phyloP scores from a whole-genome alignment of 495 filamentous ascomycete species.

The Annulohypoxylon maeteangense region DNA sequence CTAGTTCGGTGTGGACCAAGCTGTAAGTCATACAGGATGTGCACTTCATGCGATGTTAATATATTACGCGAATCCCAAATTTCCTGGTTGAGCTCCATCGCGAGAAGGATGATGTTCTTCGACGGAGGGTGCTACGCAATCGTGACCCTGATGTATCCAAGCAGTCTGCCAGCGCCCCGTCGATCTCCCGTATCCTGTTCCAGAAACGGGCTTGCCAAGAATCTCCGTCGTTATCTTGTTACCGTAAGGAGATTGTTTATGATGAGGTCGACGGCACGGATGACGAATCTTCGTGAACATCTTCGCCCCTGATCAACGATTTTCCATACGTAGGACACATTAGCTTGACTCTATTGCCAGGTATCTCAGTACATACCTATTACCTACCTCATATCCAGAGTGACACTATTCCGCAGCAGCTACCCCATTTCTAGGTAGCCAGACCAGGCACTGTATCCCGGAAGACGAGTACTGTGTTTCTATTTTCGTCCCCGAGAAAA shows the following conservation, averaged over 20 bases:
- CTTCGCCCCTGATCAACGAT: constrained; percentile 33
- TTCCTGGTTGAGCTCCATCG: constrained; percentile 28
- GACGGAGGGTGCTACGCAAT: constrained; percentile 24
- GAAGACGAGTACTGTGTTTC: constrained; percentile 21
- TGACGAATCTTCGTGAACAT: constrained; percentile 10
- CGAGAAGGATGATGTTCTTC: not conserved
- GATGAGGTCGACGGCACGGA: constrained; percentile 10
- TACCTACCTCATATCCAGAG: not conserved
- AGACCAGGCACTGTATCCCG: constrained; percentile 17
- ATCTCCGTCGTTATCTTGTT: constrained; percentile 13
- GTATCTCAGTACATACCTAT: not conserved
- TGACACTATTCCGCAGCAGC: not conserved
- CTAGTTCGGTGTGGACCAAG: constrained; percentile 24
- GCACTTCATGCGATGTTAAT: constrained; percentile 22
- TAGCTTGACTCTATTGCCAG: not conserved
- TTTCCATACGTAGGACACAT: constrained; percentile 20
- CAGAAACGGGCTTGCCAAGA: constrained; percentile 15
- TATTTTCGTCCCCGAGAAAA: constrained; percentile 27
- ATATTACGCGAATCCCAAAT: constrained; percentile 28
- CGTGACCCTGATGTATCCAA: not conserved
- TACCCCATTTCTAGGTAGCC: constrained; percentile 15
- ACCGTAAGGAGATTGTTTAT: not conserved
- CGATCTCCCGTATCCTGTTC: constrained; percentile 33
- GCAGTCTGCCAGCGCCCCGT: constrained; percentile 11
- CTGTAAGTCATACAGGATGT: constrained; percentile 35